phyloP scores from a whole-genome alignment of 2,329 filamentous ascomycete genomes.

The Colletotrichum liriopes region DNA sequence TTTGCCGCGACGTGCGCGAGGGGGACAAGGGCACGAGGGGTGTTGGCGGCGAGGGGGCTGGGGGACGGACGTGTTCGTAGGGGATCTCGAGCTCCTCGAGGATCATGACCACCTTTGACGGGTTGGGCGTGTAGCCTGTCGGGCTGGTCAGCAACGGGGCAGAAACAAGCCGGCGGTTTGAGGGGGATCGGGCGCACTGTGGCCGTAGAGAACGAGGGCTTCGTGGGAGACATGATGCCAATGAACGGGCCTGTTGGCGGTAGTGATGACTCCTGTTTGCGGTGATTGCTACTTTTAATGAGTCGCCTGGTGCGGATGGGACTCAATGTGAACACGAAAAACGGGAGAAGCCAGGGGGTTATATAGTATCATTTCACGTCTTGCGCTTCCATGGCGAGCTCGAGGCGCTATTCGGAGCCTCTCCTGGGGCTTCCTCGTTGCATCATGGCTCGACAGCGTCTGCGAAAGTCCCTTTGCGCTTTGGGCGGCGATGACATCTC shows the following conservation, averaged over 20 bases:
- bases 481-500: neutral
- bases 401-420: neutral
- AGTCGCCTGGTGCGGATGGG: neutral
- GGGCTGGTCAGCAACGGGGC: neutral
- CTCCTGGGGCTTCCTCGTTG: neutral
- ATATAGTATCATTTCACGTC: neutral
- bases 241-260: neutral
- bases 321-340: neutral
- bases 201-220: slow-evolving; percentile 20
- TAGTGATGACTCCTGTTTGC: no score
- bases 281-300: no score
- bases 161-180: neutral
- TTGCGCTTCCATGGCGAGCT: neutral
- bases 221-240: neutral
- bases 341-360: neutral
- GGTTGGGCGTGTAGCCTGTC: slow-evolving; percentile 47
- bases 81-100: slow-evolving; percentile 56
- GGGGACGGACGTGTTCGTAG: slow-evolving; percentile 47
- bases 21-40: no score
- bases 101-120: slow-evolving; percentile 52
- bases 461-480: neutral
- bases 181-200: slow-evolving; percentile 1
- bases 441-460: neutral
- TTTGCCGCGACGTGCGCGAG: neutral
- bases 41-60: neutral